Base-by-base conservation (phyloP, 2,329 filamentous ascomycete genomes). In the Pseudohalonectria lignicola region DNA sequence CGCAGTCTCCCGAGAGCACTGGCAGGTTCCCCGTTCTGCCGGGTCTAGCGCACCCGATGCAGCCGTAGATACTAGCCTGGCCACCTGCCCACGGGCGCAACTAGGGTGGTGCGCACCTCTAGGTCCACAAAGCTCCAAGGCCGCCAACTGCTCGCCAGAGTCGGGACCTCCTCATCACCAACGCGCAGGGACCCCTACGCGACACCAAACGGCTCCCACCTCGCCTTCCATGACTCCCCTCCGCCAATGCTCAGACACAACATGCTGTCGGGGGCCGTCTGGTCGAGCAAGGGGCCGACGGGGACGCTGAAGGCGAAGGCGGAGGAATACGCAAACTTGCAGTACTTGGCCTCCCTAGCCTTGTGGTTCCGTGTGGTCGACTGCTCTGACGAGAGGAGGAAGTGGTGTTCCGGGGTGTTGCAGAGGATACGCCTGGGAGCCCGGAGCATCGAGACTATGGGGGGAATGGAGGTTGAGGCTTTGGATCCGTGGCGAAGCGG, bases 261-360 rank as follows among this genome's bases (percentile, higher is more conserved):
- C 13, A 40, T 45, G 32, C 41, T 51, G 37, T 51, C 49, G 4
- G 48, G 46, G 4, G 43, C 47, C n/a, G 47, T 15, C 33, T 52
- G 56, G 20, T 54, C 45, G 5, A 61, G 42, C 11, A 53, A 43
- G 2, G 47, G 25, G 2, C 57, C 56, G 1, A 48, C 51, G 0
- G 57, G 56, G 5, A 61, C 56, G 23, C 47, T 52, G 39, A 64
- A 64, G 2, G 49, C 53, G 39, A 64, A 63, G 2, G 58, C 43
- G 5, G 62, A 64, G 0, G 61, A 64, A 45, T 64, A 63, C 13
- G 58, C 59, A 31, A 62, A 59, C 45, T 62, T 63, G 39, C 52
- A 46, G 42, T 62, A 63, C 43, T 49, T 65, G 4, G 62, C 59
- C 39, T 61, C 50, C 3, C 47, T 48, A 1, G 53, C 53, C 43